phyloP scores from a whole-genome alignment of 2,329 filamentous ascomycete species.

The Aspergillus sp. region DNA sequence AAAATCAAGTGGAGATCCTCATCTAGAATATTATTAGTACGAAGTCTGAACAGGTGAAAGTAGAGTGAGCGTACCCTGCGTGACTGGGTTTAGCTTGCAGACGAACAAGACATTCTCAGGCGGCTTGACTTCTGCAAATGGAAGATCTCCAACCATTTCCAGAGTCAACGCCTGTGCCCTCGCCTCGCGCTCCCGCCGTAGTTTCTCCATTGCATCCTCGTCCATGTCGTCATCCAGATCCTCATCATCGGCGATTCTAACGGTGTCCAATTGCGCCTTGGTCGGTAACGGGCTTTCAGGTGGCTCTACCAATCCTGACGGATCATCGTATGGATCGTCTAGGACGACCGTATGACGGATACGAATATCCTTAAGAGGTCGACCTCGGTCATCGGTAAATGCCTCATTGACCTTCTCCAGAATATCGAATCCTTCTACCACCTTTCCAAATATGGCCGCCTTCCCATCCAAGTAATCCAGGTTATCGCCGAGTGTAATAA shows the following conservation, averaged over 20 bases:
- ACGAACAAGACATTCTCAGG: slow-evolving; percentile 97
- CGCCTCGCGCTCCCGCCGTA: slow-evolving; percentile 80
- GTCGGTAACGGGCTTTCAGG: slow-evolving; percentile 73
- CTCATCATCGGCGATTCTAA: slow-evolving; percentile 86
- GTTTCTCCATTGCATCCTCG: slow-evolving; percentile 70
- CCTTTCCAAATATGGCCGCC: slow-evolving; percentile 89
- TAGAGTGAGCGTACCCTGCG: slow-evolving; percentile 49
- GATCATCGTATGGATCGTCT: slow-evolving; percentile 87
- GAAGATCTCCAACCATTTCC: slow-evolving; percentile 95
- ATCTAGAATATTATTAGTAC: slow-evolving; percentile 43
- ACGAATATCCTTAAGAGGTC: slow-evolving; percentile 87
- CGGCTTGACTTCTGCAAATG: slow-evolving; percentile 94
- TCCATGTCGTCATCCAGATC: slow-evolving; percentile 71
- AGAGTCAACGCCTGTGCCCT: slow-evolving; percentile 88
- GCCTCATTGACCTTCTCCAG: slow-evolving; percentile 88
- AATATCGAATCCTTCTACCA: slow-evolving; percentile 91
- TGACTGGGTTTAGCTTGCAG: slow-evolving; percentile 97
- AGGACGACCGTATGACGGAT: slow-evolving; percentile 88
- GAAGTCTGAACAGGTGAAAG: neutral
- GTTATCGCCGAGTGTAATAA: slow-evolving; percentile 82
- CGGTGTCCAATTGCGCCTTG: slow-evolving; percentile 79
- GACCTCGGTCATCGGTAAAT: slow-evolving; percentile 77
- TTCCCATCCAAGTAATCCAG: slow-evolving; percentile 88
- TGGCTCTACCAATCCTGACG: slow-evolving; percentile 66
- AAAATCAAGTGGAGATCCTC: slow-evolving; percentile 95